Evolutionary conservation across 2,329 filamentous ascomycete species (phyloP), one percentile per base, ranked within the genome.

Genomic region (Colletotrichum liriopes): DNA sequence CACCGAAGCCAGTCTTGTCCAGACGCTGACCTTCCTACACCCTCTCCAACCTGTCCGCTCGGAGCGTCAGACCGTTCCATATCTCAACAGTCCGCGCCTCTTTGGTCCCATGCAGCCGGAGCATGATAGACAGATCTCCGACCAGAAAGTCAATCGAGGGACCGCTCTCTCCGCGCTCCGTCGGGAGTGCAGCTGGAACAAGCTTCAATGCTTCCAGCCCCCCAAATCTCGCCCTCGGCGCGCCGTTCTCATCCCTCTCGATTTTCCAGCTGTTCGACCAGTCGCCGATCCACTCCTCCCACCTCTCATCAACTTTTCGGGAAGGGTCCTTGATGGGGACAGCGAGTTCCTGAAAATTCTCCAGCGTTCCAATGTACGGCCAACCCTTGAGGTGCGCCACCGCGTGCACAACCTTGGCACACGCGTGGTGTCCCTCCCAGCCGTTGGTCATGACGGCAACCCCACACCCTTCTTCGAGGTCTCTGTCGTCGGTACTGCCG

Each of bases 391-490:
- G 23, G 32, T 65, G 49, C 2, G 56, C 39, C 8, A 73, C 55
- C 2, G 69, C 65, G n/a, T 61, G 52, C 6, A 54, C 61, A 5
- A 74, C 52, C 9, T 71, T 68, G 23, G 52, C 56, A 41, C 52
- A 63, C 2, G 63, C 63, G 11, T 64, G 49, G 41, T 51, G 43
- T 32, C 71, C 67, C 1, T 70, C 60, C 16, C 32, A 47, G 0
- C 75, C 72, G 55, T 77, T 77, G 2, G 74, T 74, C 76, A 77
- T 77, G 41, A 77, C 58, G 35, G 71, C 70, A 2, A 75, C 60
- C 16, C 75, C 76, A 7, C 68, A 76, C 18, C 39, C 55, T 37
- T 73, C 66, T 6, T 41, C 55, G 14, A 76, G 67, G 2, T 65
- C 63, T 1, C 49, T 26, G 1, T 16, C n/a, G 23, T 61, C 49